Evolutionary conservation across 2,329 filamentous ascomycete species (phyloP).

Genomic region (Fusarium sp.): DNA sequence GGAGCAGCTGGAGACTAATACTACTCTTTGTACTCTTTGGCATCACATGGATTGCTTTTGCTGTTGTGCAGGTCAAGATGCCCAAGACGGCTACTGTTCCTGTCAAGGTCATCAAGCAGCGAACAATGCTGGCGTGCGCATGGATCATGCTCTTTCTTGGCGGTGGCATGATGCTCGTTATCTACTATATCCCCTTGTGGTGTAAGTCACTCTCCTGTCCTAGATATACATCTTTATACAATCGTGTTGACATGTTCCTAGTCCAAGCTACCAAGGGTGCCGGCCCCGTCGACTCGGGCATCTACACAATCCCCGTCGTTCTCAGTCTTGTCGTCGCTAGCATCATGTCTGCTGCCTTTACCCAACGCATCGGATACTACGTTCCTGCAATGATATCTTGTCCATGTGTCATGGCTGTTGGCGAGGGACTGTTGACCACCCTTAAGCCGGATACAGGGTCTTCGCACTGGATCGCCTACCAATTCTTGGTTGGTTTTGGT

Average conservation of each 20-base stretch:
- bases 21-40: conserved; percentile 62
- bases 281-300: conserved; percentile 62
- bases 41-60: conserved; percentile 57
- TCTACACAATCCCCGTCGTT: conserved; percentile 66
- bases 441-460: conserved; percentile 57
- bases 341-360: conserved; percentile 57
- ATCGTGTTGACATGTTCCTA: conserved; percentile 40
- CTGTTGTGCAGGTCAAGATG: conserved; percentile 60
- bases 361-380: conserved; percentile 67
- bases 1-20: conserved; percentile 63
- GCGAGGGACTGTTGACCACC: conserved; percentile 66
- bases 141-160: conserved; percentile 58
- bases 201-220: conserved; percentile 51
- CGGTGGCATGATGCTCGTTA: conserved; percentile 62
- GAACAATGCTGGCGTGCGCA: conserved; percentile 61
- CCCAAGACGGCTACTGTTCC: conserved; percentile 67
- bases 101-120: conserved; percentile 61
- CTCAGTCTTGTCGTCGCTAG: conserved; percentile 63
- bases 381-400: conserved; percentile 64
- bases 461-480: conserved; percentile 66
- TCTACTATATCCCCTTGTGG: conserved; percentile 65
- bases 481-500: conserved; percentile 67
- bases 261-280: conserved; percentile 66
- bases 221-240: background rate
- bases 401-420: conserved; percentile 60